phyloP scores from a whole-genome alignment of 1,284 basidiomycete species.

The Flammula alnicola region DNA sequence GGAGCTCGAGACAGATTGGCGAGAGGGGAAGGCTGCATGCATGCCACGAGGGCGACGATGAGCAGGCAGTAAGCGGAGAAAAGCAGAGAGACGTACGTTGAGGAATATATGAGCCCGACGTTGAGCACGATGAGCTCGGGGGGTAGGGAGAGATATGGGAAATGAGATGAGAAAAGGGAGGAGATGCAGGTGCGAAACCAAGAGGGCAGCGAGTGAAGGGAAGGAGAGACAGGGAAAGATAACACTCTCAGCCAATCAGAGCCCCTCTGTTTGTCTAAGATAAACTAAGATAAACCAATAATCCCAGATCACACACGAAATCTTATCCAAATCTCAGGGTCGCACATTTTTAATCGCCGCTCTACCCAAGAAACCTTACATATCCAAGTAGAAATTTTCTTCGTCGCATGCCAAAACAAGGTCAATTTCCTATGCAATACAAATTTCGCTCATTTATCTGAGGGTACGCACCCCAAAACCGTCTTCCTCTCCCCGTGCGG shows the following conservation, averaged over 20 bases:
- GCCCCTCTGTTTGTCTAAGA: conserved; percentile 29
- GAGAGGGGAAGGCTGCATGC: conserved; percentile 9
- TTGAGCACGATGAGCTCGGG: conserved; percentile 24
- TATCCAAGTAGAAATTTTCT: too few species aligned
- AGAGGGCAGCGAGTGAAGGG: conserved; percentile 34
- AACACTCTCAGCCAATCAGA: conserved; percentile 33
- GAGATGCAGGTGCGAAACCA: conserved; percentile 23
- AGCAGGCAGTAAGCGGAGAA: conserved; percentile 8
- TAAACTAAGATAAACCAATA: too few species aligned
- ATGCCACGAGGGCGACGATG: conserved; percentile 17
- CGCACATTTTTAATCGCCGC: conserved; percentile 5
- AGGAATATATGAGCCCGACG: conserved; percentile 13
- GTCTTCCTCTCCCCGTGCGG: neutral
- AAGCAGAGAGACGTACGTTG: conserved; percentile 8
- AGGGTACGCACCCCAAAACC: neutral
- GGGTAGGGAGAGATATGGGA: conserved; percentile 28
- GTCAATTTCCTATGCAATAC: too few species aligned
- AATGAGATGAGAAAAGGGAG: conserved; percentile 19
- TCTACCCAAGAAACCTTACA: too few species aligned
- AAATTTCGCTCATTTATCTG: too few species aligned
- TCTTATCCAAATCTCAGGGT: conserved; percentile 4
- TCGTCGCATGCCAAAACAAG: too few species aligned
- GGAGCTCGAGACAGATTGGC: conserved; percentile 16
- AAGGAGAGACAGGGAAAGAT: conserved; percentile 39
- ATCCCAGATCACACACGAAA: conserved; percentile 12